These are phyloP conservation scores for Pseudocercospora crystallina DNA, from an alignment of 2,329 filamentous ascomycete genomes.

Conservation along the genomic window DNA sequence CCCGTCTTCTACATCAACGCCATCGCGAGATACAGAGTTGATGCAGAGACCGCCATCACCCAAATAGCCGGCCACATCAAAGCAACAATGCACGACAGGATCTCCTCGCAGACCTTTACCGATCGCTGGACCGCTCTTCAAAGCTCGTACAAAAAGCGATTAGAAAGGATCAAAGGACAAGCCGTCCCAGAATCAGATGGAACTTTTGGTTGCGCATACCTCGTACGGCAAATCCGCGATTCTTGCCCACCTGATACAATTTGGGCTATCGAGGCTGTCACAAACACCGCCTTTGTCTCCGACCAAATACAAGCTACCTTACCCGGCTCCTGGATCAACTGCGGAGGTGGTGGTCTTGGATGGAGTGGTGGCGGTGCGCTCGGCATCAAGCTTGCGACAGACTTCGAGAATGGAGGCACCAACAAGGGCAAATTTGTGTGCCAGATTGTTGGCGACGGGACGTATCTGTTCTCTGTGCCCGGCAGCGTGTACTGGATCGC, in stretches of 20 bases:
- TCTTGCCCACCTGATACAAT: slow-evolving; percentile 65
- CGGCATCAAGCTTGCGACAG: slow-evolving; percentile 71
- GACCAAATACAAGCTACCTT: slow-evolving; percentile 69
- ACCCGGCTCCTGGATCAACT: slow-evolving; percentile 77
- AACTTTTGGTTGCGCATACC: slow-evolving; percentile 60
- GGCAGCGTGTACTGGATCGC: slow-evolving; percentile 69
- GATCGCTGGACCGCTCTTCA: slow-evolving; percentile 57
- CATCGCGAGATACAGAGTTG: slow-evolving; percentile 52
- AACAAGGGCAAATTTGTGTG: slow-evolving; percentile 60
- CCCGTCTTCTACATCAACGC: slow-evolving; percentile 59
- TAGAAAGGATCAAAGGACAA: slow-evolving; percentile 61
- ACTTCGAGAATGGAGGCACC: slow-evolving; percentile 49
- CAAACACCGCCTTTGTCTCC: slow-evolving; percentile 64
- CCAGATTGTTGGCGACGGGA: slow-evolving; percentile 67
- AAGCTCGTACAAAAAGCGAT: slow-evolving; percentile 57
- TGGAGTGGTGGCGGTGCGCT: slow-evolving; percentile 76
- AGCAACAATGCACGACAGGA: slow-evolving; percentile 44
- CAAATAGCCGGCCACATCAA: slow-evolving; percentile 66
- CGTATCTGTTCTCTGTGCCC: slow-evolving; percentile 65
- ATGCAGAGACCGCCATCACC: slow-evolving; percentile 58
- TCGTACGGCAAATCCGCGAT: slow-evolving; percentile 56
- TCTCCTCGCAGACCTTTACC: slow-evolving; percentile 31
- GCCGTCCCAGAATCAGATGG: slow-evolving; percentile 61
- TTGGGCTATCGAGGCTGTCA: slow-evolving; percentile 77
- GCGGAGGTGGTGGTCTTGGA: slow-evolving; percentile 75